These are phyloP conservation scores for Coemansia sp. DNA, from an alignment of 192 early-diverging fungal species.

Conservation along the genomic window DNA sequence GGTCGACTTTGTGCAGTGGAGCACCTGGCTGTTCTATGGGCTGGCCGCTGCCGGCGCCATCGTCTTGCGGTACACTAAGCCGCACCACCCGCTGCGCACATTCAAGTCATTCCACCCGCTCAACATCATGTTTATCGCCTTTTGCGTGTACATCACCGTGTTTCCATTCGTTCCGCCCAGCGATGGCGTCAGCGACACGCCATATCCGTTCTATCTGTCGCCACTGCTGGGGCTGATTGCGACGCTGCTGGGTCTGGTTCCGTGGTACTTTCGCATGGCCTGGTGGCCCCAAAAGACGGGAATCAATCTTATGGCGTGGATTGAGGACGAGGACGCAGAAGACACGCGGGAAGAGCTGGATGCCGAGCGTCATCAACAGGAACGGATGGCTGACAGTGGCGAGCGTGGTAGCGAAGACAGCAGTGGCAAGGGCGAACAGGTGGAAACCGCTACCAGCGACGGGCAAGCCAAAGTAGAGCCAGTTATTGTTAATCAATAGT, in stretches of 20 bases:
- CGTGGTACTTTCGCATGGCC: constrained; percentile 52
- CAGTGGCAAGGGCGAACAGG: not conserved
- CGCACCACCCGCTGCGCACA: constrained; percentile 40
- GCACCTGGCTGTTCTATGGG: constrained; percentile 60
- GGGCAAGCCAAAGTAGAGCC: constrained; percentile 1
- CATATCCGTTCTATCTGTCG: constrained; percentile 51
- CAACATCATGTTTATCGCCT: constrained; percentile 52
- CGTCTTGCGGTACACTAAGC: constrained; percentile 45
- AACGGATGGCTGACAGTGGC: not conserved
- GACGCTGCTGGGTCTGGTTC: constrained; percentile 29
- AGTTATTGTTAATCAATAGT: too few relatives aligned
- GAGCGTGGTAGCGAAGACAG: not conserved
- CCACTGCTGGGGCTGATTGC: constrained; percentile 49
- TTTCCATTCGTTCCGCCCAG: constrained; percentile 57
- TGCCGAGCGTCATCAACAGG: not conserved
- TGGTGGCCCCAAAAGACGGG: constrained; percentile 46
- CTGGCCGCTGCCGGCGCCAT: constrained; percentile 54
- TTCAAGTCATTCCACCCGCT: constrained; percentile 52
- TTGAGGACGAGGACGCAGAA: constrained; percentile 15
- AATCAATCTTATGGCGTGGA: constrained; percentile 24
- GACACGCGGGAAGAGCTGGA: not conserved
- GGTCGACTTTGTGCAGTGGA: constrained; percentile 58
- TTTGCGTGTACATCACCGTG: constrained; percentile 52
- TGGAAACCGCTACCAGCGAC: not conserved
- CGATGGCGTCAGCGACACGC: constrained; percentile 2